These are phyloP conservation scores for Colletotrichum destructivum DNA, from an alignment of 2,329 filamentous ascomycete genomes.

Conservation along the genomic window DNA sequence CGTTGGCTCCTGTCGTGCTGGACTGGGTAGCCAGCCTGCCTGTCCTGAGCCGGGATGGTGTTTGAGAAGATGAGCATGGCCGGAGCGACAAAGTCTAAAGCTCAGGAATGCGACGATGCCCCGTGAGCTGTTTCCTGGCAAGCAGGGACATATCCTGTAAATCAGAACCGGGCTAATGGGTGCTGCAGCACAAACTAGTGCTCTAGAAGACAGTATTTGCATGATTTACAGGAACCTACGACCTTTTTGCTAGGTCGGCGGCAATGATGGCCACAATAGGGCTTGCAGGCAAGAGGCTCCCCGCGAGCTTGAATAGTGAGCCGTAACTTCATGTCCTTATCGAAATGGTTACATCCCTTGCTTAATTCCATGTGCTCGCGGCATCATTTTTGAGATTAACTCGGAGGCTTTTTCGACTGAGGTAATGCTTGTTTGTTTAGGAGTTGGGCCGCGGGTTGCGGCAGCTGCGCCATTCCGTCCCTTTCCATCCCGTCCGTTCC, in stretches of 20 bases:
- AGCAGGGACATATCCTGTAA: constrained; percentile 24
- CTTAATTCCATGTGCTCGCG: not conserved
- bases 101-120: constrained; percentile 28
- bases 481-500: constrained; percentile 32
- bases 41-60: constrained; percentile 1
- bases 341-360: constrained; percentile 14
- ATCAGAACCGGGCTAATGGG: constrained; percentile 16
- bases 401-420: not conserved
- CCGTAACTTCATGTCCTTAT: constrained; percentile 18
- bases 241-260: constrained; percentile 9
- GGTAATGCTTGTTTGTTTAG: constrained; percentile 29
- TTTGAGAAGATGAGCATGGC: constrained; percentile 23
- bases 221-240: not conserved
- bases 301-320: constrained; percentile 5
- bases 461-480: constrained; percentile 36
- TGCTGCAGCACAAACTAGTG: constrained; percentile 12
- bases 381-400: not conserved
- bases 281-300: no score
- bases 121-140: constrained; percentile 32
- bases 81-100: constrained; percentile 34
- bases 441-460: constrained; percentile 16
- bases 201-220: constrained; percentile 13
- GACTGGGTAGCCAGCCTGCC: not conserved
- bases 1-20: not conserved
- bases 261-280: constrained; percentile 20